A percentile compares a stretch with the other conserved stretches of the same genome.
Evolutionary conservation across 129 eudicot genomes (phyloP).

Genomic region (Dittrichia graveolens): DNA sequence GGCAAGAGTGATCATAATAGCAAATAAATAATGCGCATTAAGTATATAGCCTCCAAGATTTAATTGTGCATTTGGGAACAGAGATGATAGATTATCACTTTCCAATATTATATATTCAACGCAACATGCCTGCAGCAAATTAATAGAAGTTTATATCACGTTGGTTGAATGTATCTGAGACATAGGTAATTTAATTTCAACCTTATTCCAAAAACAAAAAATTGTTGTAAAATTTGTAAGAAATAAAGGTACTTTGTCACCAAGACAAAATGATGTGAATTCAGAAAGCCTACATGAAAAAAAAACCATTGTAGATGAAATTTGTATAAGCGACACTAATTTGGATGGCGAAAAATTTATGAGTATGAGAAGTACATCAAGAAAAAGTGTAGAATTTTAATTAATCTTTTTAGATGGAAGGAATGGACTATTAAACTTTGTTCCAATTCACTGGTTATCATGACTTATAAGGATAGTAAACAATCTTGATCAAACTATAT

Average conservation of each 20-base stretch:
- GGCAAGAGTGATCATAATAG: conserved; percentile 57
- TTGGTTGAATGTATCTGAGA: too few relatives aligned
- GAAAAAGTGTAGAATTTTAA: not conserved
- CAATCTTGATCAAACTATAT: too few relatives aligned
- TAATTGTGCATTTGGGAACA: conserved; percentile 89
- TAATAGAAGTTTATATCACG: not conserved
- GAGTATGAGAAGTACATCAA: not conserved
- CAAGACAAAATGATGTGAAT: not conserved
- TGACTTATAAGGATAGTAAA: too few relatives aligned
- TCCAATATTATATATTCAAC: conserved; percentile 90
- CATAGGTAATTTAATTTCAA: too few relatives aligned
- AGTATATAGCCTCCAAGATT: conserved; percentile 50
- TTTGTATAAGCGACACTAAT: not conserved
- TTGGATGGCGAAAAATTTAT: not conserved
- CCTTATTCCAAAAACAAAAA: too few relatives aligned
- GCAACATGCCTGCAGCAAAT: conserved; percentile 66
- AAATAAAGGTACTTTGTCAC: not conserved
- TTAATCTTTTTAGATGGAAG: not conserved
- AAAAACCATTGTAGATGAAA: too few relatives aligned
- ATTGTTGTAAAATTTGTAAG: too few relatives aligned
- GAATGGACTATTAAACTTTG: not conserved
- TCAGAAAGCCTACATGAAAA: not conserved
- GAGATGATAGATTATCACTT: conserved; percentile 84
- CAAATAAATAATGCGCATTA: conserved; percentile 71
- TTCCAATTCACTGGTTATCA: too few relatives aligned